A percentile compares a stretch with the other conserved stretches of the same genome.
Conservation (phyloP, 176 grass and related monocot species). For the Neostapfia colusana region DNA sequence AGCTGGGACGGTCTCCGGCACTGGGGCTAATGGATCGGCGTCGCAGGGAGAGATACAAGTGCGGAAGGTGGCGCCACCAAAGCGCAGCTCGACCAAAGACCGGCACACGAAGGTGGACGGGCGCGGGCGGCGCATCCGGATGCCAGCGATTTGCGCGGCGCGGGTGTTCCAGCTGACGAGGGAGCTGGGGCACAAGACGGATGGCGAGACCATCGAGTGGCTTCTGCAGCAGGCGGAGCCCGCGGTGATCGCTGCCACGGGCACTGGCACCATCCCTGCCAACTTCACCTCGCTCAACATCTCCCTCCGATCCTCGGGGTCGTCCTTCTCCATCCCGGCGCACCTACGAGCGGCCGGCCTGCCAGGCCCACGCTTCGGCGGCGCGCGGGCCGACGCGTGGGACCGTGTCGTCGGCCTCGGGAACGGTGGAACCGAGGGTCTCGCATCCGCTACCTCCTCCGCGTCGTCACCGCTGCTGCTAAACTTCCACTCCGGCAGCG, state of each 20-base stretch:
- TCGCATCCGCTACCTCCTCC: constrained; percentile 34
- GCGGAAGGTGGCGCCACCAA: constrained; percentile 45
- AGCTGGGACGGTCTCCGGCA: background rate
- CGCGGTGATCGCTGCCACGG: constrained; percentile 87
- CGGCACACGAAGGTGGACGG: constrained; percentile 96
- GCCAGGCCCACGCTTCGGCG: constrained; percentile 22
- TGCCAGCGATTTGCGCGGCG: constrained; percentile 90
- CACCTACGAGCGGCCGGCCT: constrained; percentile 48
- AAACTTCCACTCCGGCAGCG: constrained; percentile 77
- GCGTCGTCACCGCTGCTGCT: constrained; percentile 65
- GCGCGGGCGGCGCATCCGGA: constrained; percentile 88
- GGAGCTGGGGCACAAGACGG: constrained; percentile 93
- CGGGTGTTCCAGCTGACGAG: constrained; percentile 94
- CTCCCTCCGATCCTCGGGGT: constrained; percentile 83
- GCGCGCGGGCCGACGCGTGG: constrained; percentile 44
- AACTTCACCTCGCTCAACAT: constrained; percentile 98
- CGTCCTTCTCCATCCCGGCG: constrained; percentile 63
- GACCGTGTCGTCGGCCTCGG: constrained; percentile 63
- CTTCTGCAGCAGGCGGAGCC: constrained; percentile 94
- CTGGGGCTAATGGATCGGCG: constrained; percentile 27
- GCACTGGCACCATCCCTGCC: constrained; percentile 89
- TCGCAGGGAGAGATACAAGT: constrained; percentile 36
- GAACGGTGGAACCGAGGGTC: constrained; percentile 54
- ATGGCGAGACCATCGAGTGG: constrained; percentile 99
- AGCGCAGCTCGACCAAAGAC: constrained; percentile 82